phyloP scores from a whole-genome alignment of 2,329 filamentous ascomycete genomes.

The Purpureocillium takamizusanense region DNA sequence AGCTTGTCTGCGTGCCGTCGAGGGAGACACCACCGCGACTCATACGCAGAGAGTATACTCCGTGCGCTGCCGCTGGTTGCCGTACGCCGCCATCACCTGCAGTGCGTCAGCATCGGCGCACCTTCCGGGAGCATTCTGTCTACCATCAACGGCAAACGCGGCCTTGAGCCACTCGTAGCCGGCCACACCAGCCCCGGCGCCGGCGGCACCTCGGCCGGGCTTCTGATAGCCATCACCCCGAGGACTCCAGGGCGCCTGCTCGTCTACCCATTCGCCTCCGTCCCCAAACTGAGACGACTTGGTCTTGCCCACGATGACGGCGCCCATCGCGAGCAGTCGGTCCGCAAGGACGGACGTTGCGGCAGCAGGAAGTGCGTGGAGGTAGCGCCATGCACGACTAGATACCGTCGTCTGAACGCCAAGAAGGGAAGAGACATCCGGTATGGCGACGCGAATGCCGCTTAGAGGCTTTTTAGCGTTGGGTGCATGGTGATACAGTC shows the following conservation, averaged over 20 bases:
- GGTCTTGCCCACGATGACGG: constrained; percentile 44
- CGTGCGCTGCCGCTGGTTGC: constrained; percentile 13
- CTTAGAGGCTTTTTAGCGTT: constrained; percentile 22
- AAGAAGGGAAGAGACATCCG: constrained; percentile 22
- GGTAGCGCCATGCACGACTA: constrained; percentile 46
- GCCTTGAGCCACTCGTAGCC: constrained; percentile 32
- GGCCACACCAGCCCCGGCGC: constrained; percentile 26
- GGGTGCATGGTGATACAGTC: constrained; percentile 21
- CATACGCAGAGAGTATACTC: constrained; percentile 20
- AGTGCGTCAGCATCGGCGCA: not conserved
- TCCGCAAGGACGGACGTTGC: constrained; percentile 42
- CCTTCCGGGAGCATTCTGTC: constrained; percentile 4
- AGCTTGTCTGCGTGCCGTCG: constrained; percentile 7
- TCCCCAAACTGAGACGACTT: constrained; percentile 39
- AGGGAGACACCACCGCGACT: constrained; percentile 8
- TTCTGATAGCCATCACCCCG: constrained; percentile 37
- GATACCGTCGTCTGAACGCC: constrained; percentile 48
- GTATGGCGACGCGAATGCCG: constrained; percentile 25
- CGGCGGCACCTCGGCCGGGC: constrained; percentile 24
- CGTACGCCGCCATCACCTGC: constrained; percentile 11
- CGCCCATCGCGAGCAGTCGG: constrained; percentile 50
- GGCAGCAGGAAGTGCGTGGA: constrained; percentile 35
- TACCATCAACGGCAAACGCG: constrained; percentile 26
- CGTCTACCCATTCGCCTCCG: constrained; percentile 31
- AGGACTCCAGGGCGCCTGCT: constrained; percentile 31